Percentiles rank a stretch among this genome's conserved stretches.
These are phyloP conservation scores for Saccharomycopsis malanga DNA, from an alignment of 805 yeast genomes.

Conservation along the genomic window DNA sequence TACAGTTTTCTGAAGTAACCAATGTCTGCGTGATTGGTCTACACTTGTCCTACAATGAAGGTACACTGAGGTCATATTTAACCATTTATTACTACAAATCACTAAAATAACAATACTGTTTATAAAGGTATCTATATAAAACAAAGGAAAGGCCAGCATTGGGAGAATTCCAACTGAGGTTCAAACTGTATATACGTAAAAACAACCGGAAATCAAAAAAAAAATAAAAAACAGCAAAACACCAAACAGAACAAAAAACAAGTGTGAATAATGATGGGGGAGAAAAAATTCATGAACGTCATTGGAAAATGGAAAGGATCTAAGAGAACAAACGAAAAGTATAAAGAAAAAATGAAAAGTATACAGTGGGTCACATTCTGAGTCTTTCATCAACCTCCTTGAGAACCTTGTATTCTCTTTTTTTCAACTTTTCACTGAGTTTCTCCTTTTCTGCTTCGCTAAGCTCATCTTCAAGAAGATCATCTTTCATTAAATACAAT, in stretches of 20 bases:
- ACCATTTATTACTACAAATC: no score
- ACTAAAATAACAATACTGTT: neutral
- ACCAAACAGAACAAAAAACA: neutral
- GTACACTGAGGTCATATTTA: no score
- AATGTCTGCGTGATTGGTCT: neutral
- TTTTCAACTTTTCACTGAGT: constrained; percentile 6
- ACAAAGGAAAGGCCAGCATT: neutral
- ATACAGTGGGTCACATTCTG: constrained; percentile 1
- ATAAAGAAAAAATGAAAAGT: neutral
- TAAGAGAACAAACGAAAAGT: no score
- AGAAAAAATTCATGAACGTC: no score
- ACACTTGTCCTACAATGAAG: neutral
- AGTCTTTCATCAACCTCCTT: constrained; percentile 21
- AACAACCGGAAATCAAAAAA: neutral
- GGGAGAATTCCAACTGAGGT: neutral
- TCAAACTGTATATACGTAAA: neutral
- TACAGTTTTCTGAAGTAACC: neutral
- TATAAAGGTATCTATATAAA: neutral
- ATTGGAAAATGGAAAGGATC: neutral
- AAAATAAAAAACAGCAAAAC: neutral
- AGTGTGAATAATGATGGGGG: neutral
- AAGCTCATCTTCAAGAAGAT: constrained; percentile 7
- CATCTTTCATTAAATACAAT: constrained; percentile 20
- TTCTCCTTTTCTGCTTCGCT: constrained; percentile 1
- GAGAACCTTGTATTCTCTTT: constrained; percentile 18